Percentiles rank a stretch among this genome's conserved stretches.
phyloP scores from a whole-genome alignment of 2,329 filamentous ascomycete species.

The Cladosporium austrohemisphaericum region DNA sequence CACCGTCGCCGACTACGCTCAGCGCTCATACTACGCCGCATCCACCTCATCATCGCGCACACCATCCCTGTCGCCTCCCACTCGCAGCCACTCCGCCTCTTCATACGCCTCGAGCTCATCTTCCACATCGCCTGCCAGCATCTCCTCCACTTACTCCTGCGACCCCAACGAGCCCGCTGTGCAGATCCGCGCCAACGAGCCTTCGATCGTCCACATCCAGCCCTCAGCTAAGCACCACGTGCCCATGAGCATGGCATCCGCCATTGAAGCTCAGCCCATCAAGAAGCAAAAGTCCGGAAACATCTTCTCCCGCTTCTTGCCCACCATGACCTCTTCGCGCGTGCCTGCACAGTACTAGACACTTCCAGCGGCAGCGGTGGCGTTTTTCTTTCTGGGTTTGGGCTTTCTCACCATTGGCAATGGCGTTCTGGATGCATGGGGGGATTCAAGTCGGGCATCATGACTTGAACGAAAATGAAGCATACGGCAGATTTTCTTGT shows the following conservation, averaged over 20 bases:
- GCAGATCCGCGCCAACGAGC: constrained; percentile 36
- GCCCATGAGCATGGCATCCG: constrained; percentile 24
- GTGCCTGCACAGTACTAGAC: constrained; percentile 9
- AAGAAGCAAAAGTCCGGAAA: constrained; percentile 37
- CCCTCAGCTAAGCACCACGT: constrained; percentile 28
- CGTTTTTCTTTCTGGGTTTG: background rate
- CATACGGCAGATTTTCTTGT: background rate
- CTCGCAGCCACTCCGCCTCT: constrained; percentile 36
- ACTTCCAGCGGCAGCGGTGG: background rate
- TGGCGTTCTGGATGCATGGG: background rate
- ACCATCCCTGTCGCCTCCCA: constrained; percentile 48
- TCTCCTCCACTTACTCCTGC: constrained; percentile 33
- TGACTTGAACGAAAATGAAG: background rate
- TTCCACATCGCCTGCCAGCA: constrained; percentile 32
- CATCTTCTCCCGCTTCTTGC: constrained; percentile 37
- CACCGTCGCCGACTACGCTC: constrained; percentile 27
- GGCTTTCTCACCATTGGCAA: background rate
- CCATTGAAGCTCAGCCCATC: constrained; percentile 29
- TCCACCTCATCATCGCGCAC: constrained; percentile 43
- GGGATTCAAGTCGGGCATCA: too few relatives aligned
- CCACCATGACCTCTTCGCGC: constrained; percentile 24
- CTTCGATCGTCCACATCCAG: constrained; percentile 44
- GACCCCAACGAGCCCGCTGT: constrained; percentile 28
- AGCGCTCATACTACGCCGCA: constrained; percentile 28
- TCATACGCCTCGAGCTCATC: constrained; percentile 35